phyloP scores from a whole-genome alignment of 192 early-diverging fungal species.

The Entomortierella chlamydospora region DNA sequence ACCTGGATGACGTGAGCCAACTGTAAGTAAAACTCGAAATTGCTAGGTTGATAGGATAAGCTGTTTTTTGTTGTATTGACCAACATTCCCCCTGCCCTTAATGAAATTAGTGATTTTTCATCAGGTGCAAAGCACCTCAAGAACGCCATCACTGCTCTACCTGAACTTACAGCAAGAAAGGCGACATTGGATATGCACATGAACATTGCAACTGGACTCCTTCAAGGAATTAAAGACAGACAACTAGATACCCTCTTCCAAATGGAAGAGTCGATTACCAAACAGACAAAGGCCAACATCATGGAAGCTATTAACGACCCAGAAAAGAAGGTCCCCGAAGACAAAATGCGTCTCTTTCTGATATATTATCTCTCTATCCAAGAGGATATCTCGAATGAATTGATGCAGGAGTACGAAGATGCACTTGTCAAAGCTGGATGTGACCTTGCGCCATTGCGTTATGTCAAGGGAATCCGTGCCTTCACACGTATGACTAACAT shows the following conservation, averaged over 20 bases:
- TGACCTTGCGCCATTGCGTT: constrained; percentile 78
- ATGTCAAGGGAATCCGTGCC: constrained; percentile 81
- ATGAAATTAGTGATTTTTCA: constrained; percentile 84
- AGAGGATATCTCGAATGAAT: constrained; percentile 80
- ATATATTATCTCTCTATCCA: constrained; percentile 85
- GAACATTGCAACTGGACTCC: constrained; percentile 93
- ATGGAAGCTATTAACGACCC: constrained; percentile 87
- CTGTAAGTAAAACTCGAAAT: constrained; percentile 57
- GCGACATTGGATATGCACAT: constrained; percentile 97
- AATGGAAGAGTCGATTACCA: constrained; percentile 89
- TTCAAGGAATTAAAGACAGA: constrained; percentile 91
- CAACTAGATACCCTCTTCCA: constrained; percentile 95
- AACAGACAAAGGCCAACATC: constrained; percentile 81
- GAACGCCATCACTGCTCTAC: constrained; percentile 91
- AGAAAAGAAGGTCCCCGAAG: constrained; percentile 82
- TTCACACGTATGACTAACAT: constrained; percentile 72
- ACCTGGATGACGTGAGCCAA: constrained; percentile 82
- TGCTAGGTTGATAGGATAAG: neutral
- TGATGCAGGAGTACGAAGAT: constrained; percentile 86
- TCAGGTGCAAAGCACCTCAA: constrained; percentile 90
- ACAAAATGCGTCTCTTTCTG: constrained; percentile 92
- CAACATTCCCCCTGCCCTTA: too few relatives aligned
- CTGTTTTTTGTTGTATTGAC: too few relatives aligned
- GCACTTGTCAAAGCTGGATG: constrained; percentile 82
- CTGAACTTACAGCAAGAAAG: constrained; percentile 95